These are phyloP conservation scores for Triangularia setosa DNA, from an alignment of 2,329 filamentous ascomycete species.

Conservation along the genomic window DNA sequence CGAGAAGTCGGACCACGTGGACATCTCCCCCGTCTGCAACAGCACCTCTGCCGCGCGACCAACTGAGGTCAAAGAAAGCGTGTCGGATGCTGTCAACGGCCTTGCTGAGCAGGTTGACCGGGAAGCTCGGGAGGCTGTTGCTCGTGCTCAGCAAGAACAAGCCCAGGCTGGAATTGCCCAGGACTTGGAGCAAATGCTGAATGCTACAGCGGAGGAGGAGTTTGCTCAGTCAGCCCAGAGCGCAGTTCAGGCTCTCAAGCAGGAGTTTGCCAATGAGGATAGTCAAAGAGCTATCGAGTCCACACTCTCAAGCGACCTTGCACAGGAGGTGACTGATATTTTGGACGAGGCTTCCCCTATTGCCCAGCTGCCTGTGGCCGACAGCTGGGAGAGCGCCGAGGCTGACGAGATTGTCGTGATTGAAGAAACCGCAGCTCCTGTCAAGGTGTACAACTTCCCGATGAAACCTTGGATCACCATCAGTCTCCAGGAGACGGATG, in stretches of 20 bases:
- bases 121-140: slow-evolving; percentile 62
- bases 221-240: slow-evolving; percentile 47
- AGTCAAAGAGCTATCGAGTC: slow-evolving; percentile 53
- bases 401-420: slow-evolving; percentile 62
- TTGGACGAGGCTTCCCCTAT: slow-evolving; percentile 56
- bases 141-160: slow-evolving; percentile 49
- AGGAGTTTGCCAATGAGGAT: slow-evolving; percentile 52
- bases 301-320: slow-evolving; percentile 46
- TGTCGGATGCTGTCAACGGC: slow-evolving; percentile 65
- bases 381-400: slow-evolving; percentile 88
- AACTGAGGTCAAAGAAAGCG: slow-evolving; percentile 55
- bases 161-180: slow-evolving; percentile 45
- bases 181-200: slow-evolving; percentile 47
- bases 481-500: slow-evolving; percentile 59
- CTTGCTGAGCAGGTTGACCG: slow-evolving; percentile 52
- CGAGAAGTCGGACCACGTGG: slow-evolving; percentile 2
- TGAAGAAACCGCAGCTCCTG: slow-evolving; percentile 60
- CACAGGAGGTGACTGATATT: slow-evolving; percentile 45
- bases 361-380: slow-evolving; percentile 62
- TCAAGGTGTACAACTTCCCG: slow-evolving; percentile 91
- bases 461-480: slow-evolving; percentile 96
- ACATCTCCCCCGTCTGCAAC: slow-evolving; percentile 12
- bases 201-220: slow-evolving; percentile 50
- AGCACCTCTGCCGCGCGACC: slow-evolving; percentile 11
- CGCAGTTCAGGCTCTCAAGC: slow-evolving; percentile 47